A percentile compares a stretch with the other conserved stretches of the same genome.
Conservation (phyloP, 805 yeast species). For the Saccharomycopsis malanga region DNA sequence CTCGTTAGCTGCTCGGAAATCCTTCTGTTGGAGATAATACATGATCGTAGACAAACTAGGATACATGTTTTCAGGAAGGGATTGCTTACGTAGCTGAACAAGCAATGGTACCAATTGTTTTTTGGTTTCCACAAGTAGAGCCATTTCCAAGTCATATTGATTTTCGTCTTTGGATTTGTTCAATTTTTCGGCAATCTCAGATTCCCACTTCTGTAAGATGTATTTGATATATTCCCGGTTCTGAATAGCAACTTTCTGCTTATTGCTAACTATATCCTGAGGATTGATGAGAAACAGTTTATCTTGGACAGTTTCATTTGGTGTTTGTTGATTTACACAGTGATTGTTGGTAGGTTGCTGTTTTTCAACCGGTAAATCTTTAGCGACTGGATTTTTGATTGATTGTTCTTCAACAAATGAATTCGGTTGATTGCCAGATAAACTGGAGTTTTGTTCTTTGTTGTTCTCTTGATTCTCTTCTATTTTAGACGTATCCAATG, state of each 20-base stretch:
- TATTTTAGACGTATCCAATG: too few relatives aligned
- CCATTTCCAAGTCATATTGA: constrained; percentile 24
- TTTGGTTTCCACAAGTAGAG: constrained; percentile 40
- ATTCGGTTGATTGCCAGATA: not conserved
- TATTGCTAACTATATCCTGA: constrained; percentile 20
- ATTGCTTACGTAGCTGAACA: constrained; percentile 42
- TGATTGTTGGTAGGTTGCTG: too few relatives aligned
- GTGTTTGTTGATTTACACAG: not conserved
- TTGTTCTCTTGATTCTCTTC: too few relatives aligned
- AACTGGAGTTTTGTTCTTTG: not conserved
- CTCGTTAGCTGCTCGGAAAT: constrained; percentile 51
- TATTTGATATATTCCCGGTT: constrained; percentile 42
- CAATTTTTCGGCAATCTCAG: constrained; percentile 28
- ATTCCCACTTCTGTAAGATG: constrained; percentile 40
- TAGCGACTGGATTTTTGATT: too few relatives aligned
- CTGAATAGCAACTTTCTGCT: constrained; percentile 32
- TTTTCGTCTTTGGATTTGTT: constrained; percentile 31
- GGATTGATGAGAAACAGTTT: constrained; percentile 23
- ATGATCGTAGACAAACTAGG: constrained; percentile 54
- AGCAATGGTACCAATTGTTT: constrained; percentile 44
- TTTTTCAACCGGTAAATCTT: too few relatives aligned
- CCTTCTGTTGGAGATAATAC: constrained; percentile 48
- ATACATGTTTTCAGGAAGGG: constrained; percentile 33
- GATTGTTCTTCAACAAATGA: too few relatives aligned
- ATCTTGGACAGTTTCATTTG: constrained; percentile 18